Conservation (phyloP, 2,329 filamentous ascomycete genomes). For the Botrytis fragariae region DNA sequence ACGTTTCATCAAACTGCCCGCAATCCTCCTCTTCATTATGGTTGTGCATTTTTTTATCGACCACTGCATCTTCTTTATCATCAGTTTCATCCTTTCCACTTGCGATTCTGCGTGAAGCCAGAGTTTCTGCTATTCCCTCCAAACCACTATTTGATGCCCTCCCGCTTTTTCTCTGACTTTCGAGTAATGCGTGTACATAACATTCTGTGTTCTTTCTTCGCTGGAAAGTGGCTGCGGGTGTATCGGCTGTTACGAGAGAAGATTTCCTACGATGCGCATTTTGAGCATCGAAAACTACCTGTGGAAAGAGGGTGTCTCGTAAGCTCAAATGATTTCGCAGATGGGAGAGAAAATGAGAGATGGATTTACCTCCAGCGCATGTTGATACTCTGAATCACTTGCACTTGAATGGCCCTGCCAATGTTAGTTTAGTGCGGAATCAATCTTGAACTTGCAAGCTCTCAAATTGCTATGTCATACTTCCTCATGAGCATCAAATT, state of each 20-base stretch:
- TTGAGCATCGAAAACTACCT: constrained; percentile 61
- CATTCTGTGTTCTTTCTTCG: constrained; percentile 53
- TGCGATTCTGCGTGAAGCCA: constrained; percentile 25
- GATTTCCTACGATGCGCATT: constrained; percentile 65
- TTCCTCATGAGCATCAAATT: constrained; percentile 17
- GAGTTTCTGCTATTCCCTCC: constrained; percentile 34
- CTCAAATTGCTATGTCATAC: constrained; percentile 1
- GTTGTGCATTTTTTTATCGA: constrained; percentile 22
- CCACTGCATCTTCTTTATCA: constrained; percentile 9
- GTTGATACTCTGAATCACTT: constrained; percentile 39
- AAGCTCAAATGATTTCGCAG: neutral
- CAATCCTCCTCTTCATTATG: constrained; percentile 21
- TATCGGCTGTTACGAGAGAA: constrained; percentile 56
- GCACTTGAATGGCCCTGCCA: constrained; percentile 32
- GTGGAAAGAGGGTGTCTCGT: neutral
- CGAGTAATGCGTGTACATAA: constrained; percentile 63
- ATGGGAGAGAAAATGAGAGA: neutral
- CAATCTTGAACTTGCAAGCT: neutral
- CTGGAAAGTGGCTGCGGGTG: constrained; percentile 41
- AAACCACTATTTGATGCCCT: constrained; percentile 35
- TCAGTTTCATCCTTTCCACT: constrained; percentile 12
- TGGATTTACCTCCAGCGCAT: constrained; percentile 46
- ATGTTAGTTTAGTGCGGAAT: neutral
- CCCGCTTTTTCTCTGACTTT: constrained; percentile 48
- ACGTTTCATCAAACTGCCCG: constrained; percentile 57